Conservation (phyloP, 805 yeast genomes). For the Kazachstania viticola region DNA sequence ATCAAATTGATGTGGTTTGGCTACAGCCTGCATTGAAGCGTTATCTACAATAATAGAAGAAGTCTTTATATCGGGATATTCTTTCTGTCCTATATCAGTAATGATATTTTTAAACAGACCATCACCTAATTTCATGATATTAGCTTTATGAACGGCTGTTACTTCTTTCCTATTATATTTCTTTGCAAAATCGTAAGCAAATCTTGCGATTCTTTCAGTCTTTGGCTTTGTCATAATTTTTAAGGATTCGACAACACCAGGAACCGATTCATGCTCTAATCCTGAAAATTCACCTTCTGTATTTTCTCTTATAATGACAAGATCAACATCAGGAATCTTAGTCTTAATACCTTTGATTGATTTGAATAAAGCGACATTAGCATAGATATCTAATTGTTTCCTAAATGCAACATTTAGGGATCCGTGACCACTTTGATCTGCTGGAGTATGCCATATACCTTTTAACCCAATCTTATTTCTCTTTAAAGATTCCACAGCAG, state of each 20-base stretch:
- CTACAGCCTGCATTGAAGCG: constrained; percentile 98
- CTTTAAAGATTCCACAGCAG: constrained; percentile 82
- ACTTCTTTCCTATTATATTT: constrained; percentile 86
- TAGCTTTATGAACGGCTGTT: constrained; percentile 97
- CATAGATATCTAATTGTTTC: constrained; percentile 91
- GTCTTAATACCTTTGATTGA: constrained; percentile 90
- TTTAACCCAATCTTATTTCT: constrained; percentile 95
- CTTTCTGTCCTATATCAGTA: constrained; percentile 72
- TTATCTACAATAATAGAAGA: constrained; percentile 96
- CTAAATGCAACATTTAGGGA: constrained; percentile 93
- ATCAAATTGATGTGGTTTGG: constrained; percentile 95
- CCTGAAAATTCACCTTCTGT: constrained; percentile 99
- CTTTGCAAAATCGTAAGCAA: constrained; percentile 91
- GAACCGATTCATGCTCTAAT: constrained; percentile 92
- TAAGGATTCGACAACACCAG: constrained; percentile 94
- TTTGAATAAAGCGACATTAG: constrained; percentile 88
- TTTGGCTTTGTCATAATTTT: constrained; percentile 90
- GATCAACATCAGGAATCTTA: constrained; percentile 77
- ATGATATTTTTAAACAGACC: constrained; percentile 94
- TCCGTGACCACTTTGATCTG: constrained; percentile 60
- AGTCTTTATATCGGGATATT: constrained; percentile 72
- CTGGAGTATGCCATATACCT: constrained; percentile 90
- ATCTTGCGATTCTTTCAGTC: constrained; percentile 94
- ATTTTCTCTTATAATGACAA: constrained; percentile 94
- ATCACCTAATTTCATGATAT: constrained; percentile 97